phyloP scores from a whole-genome alignment of 345 rosid species.

The Dipteronia sinensis region DNA sequence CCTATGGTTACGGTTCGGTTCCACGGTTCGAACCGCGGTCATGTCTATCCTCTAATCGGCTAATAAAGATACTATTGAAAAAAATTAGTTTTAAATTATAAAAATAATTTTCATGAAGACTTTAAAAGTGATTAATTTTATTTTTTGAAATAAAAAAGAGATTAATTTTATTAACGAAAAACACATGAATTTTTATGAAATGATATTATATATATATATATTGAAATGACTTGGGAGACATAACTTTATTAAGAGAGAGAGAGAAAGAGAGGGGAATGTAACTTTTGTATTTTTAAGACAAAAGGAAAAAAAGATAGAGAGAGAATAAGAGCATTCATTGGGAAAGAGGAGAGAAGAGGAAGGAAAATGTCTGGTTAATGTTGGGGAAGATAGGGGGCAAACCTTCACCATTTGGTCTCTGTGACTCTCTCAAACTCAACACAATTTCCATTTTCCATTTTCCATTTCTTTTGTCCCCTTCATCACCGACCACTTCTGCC shows the following conservation, averaged over 20 bases:
- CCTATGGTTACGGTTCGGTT: too few relatives aligned
- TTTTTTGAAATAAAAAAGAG: too few relatives aligned
- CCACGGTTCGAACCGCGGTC: too few relatives aligned
- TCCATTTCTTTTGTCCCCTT: not conserved
- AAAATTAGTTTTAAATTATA: not conserved
- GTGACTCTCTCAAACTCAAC: slow-evolving; percentile 14
- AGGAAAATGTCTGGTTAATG: slow-evolving; percentile 38
- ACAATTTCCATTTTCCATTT: not conserved
- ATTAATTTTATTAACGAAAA: too few relatives aligned
- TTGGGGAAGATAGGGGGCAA: slow-evolving; percentile 52
- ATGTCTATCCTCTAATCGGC: too few relatives aligned
- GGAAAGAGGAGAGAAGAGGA: not conserved
- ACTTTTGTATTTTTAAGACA: slow-evolving; percentile 4
- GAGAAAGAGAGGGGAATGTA: not conserved
- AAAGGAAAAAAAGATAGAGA: slow-evolving; percentile 7
- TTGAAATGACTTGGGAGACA: too few relatives aligned
- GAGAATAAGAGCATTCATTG: slow-evolving; percentile 9
- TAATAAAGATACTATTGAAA: not conserved
- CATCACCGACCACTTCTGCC: slow-evolving; percentile 13
- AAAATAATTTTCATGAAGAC: too few relatives aligned
- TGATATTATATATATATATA: too few relatives aligned
- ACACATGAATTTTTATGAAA: too few relatives aligned
- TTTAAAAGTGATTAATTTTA: too few relatives aligned
- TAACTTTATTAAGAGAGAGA: too few relatives aligned
- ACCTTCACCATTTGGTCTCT: slow-evolving; percentile 38